Conservation (phyloP, 768 basidiomycete genomes). For the Hericium rajendrae region DNA sequence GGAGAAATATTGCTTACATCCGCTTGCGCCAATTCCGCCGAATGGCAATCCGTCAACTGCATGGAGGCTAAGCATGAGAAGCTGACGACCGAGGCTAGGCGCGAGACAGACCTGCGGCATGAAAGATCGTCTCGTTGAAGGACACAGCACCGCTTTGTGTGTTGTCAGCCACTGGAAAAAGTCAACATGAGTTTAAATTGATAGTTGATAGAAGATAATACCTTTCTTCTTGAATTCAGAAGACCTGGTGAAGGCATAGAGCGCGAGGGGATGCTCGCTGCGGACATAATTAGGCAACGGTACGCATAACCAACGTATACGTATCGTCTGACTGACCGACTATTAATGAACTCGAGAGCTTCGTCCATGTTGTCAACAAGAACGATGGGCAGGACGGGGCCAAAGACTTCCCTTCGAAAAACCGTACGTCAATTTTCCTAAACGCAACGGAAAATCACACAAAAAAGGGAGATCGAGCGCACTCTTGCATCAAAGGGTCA, state of each 20-base stretch:
- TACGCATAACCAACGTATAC: not conserved
- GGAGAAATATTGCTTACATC: conserved; percentile 16
- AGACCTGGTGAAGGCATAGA: conserved; percentile 68
- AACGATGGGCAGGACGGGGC: conserved; percentile 67
- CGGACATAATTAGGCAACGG: not conserved
- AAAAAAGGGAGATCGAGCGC: conserved; percentile 17
- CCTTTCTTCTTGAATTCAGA: conserved; percentile 50
- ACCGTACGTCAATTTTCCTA: not conserved
- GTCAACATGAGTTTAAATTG: not conserved
- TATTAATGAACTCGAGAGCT: conserved; percentile 58
- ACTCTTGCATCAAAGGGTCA: conserved; percentile 73
- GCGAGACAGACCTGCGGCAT: conserved; percentile 36
- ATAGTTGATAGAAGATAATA: conserved; percentile 12
- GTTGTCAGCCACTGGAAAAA: conserved; percentile 43
- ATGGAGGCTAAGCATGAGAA: not conserved
- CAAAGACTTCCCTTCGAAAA: conserved; percentile 62
- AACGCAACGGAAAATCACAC: not conserved
- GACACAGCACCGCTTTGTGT: conserved; percentile 62
- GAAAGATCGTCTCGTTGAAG: conserved; percentile 60
- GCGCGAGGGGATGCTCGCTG: conserved; percentile 62
- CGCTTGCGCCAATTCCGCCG: conserved; percentile 61
- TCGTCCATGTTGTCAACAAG: conserved; percentile 58
- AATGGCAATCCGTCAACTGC: conserved; percentile 56
- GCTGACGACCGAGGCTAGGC: not conserved
- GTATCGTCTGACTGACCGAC: conserved; percentile 27